Percentiles rank a stretch among this genome's conserved stretches.
These are phyloP conservation scores for Trichosporon sp. DNA, from an alignment of 1,284 basidiomycete species.

Conservation along the genomic window DNA sequence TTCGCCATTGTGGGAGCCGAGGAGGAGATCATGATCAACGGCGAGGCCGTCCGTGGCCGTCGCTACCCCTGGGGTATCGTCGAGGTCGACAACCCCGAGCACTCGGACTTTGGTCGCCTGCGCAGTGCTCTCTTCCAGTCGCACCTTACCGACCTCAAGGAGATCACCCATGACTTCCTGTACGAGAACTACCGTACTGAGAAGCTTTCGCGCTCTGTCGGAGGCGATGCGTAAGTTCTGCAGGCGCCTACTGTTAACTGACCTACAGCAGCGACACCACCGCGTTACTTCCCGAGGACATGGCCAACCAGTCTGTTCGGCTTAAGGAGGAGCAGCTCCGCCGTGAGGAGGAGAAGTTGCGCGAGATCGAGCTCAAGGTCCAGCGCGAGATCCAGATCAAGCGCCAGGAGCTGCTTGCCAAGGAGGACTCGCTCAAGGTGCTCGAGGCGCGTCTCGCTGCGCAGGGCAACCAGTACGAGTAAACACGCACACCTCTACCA, in stretches of 20 bases:
- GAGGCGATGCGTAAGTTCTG: constrained; percentile 66
- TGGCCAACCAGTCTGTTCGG: constrained; percentile 91
- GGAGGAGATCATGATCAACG: constrained; percentile 90
- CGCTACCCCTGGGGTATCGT: constrained; percentile 97
- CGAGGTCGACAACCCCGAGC: constrained; percentile 97
- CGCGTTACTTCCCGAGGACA: constrained; percentile 81
- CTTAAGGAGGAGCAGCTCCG: constrained; percentile 99
- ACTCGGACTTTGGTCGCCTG: constrained; percentile 93
- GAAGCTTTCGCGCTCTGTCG: constrained; percentile 89
- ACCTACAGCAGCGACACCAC: constrained; percentile 62
- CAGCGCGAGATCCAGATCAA: constrained; percentile 99
- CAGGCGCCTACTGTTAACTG: neutral
- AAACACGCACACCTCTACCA: constrained; percentile 47
- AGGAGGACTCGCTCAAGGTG: constrained; percentile 64
- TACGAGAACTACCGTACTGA: constrained; percentile 69
- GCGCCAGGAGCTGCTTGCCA: constrained; percentile 90
- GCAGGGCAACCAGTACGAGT: constrained; percentile 21
- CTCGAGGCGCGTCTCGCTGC: constrained; percentile 47
- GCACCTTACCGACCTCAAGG: constrained; percentile 86
- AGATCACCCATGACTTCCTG: constrained; percentile 84
- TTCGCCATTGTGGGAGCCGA: constrained; percentile 98
- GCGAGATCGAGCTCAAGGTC: constrained; percentile 96
- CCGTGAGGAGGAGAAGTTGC: constrained; percentile 94
- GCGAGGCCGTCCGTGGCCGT: constrained; percentile 83
- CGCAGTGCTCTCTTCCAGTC: constrained; percentile 89